Percentiles rank a stretch among this genome's conserved stretches.
These are phyloP conservation scores for Mortierella sp. DNA, from an alignment of 371 early-diverging fungal genomes.

Conservation along the genomic window DNA sequence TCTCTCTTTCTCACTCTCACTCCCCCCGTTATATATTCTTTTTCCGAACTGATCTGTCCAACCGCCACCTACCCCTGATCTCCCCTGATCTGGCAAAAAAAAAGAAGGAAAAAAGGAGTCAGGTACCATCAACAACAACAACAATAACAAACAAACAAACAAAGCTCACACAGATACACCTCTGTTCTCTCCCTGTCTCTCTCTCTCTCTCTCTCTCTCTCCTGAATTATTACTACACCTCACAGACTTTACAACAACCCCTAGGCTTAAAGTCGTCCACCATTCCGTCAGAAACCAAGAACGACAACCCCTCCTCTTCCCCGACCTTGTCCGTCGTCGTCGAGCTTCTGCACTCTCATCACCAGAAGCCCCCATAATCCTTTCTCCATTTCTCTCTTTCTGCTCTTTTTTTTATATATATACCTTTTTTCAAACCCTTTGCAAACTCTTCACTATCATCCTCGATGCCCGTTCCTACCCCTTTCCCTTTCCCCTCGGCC, in stretches of 20 bases:
- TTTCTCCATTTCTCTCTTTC: too few species aligned
- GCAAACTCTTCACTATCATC: not conserved
- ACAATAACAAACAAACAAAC: not conserved
- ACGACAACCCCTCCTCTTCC: not conserved
- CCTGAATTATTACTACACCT: not conserved
- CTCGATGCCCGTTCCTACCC: not conserved
- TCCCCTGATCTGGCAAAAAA: too few species aligned
- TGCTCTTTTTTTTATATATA: not conserved
- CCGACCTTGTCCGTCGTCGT: constrained; percentile 5
- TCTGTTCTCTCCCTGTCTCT: not conserved
- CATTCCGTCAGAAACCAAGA: constrained; percentile 16
- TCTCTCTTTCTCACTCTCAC: too few species aligned
- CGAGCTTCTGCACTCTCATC: constrained; percentile 1
- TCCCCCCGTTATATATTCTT: not conserved
- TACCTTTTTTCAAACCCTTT: not conserved
- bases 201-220: not conserved
- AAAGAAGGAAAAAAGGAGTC: not conserved
- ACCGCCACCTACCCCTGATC: not conserved
- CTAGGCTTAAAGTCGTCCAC: constrained; percentile 8
- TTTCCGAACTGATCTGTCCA: not conserved
- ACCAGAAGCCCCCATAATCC: constrained; percentile 14
- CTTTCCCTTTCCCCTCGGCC: not conserved
- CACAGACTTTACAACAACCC: constrained; percentile 14
- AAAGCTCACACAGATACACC: not conserved
- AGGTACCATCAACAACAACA: not conserved